Evolutionary conservation across 1,284 basidiomycete species (phyloP).

Genomic region (Mycena citricolor): DNA sequence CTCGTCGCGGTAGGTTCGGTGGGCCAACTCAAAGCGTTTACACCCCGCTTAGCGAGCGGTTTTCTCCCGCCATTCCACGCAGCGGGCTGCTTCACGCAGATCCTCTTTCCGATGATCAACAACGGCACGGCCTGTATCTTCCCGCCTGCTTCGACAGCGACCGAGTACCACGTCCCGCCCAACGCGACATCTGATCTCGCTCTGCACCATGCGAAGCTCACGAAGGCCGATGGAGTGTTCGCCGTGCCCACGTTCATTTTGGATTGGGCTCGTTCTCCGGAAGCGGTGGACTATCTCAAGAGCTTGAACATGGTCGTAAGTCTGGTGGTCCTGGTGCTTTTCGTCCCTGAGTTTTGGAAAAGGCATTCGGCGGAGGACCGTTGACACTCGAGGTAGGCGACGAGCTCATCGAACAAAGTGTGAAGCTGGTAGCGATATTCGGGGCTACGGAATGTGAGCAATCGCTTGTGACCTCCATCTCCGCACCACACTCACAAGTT

Average conservation of each 20-base stretch:
- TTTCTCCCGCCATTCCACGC: slow-evolving; percentile 36
- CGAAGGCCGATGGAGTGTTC: slow-evolving; percentile 30
- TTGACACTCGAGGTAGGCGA: slow-evolving; percentile 30
- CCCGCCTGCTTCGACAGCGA: slow-evolving; percentile 30
- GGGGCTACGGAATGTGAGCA: slow-evolving; percentile 35
- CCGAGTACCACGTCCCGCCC: slow-evolving; percentile 24
- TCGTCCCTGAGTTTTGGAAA: background rate
- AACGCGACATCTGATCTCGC: slow-evolving; percentile 34
- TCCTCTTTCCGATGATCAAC: slow-evolving; percentile 28
- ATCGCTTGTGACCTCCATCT: background rate
- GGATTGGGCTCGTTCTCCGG: slow-evolving; percentile 29
- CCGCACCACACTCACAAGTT: slow-evolving; percentile 1
- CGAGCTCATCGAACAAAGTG: slow-evolving; percentile 28
- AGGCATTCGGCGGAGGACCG: slow-evolving; percentile 32
- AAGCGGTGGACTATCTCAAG: slow-evolving; percentile 31
- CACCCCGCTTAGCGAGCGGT: slow-evolving; percentile 24
- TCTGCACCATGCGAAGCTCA: slow-evolving; percentile 31
- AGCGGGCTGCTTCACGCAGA: slow-evolving; percentile 31
- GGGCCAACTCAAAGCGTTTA: slow-evolving; percentile 2
- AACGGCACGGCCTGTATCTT: slow-evolving; percentile 30
- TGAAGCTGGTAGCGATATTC: slow-evolving; percentile 31
- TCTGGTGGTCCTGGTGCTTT: background rate
- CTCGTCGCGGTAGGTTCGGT: slow-evolving; percentile 1
- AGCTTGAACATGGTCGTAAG: slow-evolving; percentile 33
- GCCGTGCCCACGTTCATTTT: slow-evolving; percentile 37